Evolutionary conservation across 73 alveolate genomes (phyloP), one percentile per base, ranked within the genome.

Genomic region (Urostyla sp.): DNA sequence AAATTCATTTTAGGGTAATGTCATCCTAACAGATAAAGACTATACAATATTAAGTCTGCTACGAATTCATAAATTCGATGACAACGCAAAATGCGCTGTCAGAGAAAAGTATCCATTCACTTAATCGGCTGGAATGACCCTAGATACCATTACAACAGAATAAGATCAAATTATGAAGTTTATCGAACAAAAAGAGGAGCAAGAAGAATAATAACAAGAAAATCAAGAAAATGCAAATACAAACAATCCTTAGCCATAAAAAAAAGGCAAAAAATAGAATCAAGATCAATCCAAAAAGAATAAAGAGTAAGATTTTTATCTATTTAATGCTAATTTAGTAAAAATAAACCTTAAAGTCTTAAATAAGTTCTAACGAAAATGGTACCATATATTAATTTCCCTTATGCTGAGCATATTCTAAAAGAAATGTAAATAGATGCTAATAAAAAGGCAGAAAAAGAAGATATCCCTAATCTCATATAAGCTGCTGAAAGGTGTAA

Each of bases 91-190:
- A 75, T 67, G 72, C 51, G 94, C 94, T 0, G 81, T 87, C 56
- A 90, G 92, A 30, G 97, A 94, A 58, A 80, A 60, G 24, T 94
- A 94, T 82, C 98, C 98, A 0, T 94, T 94, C 74, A 67, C 86
- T 8, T 84, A 76, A 32, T 94, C 96, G 0, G 98, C 98, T 11
- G 85, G 87, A 20, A 67, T 88, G 67, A 67, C 85, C 18, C 45
- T 80, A 0, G 97, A 91, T 32, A 43, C 88, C 11, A 72, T 88
- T 28, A 75, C 58, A 57, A 75, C 90, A 6, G 81, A 85, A 0
- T 54, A 82, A 46, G 89, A 84, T 2, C 69, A 60, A 5, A 84
- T 91, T 27, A 52, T 84, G 55, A 80, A 75, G 20, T 54, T 91
- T 31, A 67, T 90, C 38, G 89, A 60, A 35, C 90, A 82, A 11